Percentiles rank a stretch among this genome's conserved stretches.
Evolutionary conservation across 2,329 filamentous ascomycete genomes (phyloP).

Genomic region (Apiospora hydei): DNA sequence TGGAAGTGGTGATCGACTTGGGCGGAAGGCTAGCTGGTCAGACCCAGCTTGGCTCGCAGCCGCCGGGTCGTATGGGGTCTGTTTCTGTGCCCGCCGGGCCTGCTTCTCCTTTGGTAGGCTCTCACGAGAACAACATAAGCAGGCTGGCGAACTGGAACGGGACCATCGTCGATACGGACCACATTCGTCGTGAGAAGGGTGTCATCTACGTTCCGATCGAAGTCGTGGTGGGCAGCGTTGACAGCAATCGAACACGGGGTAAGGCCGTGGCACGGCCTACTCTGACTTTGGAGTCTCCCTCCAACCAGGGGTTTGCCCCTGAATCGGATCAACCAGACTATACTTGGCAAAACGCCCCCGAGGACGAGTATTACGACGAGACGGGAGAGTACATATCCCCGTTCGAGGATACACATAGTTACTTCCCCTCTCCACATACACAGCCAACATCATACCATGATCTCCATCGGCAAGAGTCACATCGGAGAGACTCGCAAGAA

Average conservation of each 20-base stretch:
- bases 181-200: conserved; percentile 85
- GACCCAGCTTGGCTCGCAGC: conserved; percentile 49
- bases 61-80: conserved; percentile 49
- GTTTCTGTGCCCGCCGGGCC: conserved; percentile 44
- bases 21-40: conserved; percentile 80
- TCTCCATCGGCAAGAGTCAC: conserved; percentile 37
- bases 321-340: conserved; percentile 37
- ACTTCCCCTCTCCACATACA: conserved; percentile 38
- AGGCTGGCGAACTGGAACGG: conserved; percentile 63
- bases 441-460: conserved; percentile 45
- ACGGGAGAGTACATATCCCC: conserved; percentile 25
- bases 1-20: conserved; percentile 92
- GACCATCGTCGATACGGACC: conserved; percentile 86
- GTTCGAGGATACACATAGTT: conserved; percentile 35
- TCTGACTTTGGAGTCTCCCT: conserved; percentile 33
- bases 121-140: conserved; percentile 50
- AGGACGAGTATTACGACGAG: conserved; percentile 37
- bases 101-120: conserved; percentile 37
- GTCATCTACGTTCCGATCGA: conserved; percentile 90
- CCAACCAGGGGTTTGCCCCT: conserved; percentile 29
- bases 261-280: conserved; percentile 38
- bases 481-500: conserved; percentile 35
- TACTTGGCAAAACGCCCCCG: conserved; percentile 42
- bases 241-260: conserved; percentile 58
- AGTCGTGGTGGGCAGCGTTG: conserved; percentile 83